Evolutionary conservation across 176 grass and related monocot species (phyloP).

Genomic region (Oryza officinalis): DNA sequence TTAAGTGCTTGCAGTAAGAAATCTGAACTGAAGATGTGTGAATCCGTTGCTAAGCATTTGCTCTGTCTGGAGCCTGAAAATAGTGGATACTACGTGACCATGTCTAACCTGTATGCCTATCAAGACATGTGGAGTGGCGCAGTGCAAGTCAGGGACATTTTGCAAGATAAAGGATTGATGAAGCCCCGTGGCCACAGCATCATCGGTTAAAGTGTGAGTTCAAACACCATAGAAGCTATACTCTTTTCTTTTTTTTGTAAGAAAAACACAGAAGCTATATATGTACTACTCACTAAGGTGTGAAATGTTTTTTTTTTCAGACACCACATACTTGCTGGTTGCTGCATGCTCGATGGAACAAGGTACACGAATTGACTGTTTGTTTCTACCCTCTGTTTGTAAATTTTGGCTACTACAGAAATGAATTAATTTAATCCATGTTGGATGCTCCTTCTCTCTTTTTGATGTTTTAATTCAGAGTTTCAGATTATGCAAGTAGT

Average conservation of each 20-base stretch:
- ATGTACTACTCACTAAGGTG: neutral
- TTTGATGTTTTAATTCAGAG: neutral
- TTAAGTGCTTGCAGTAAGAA: slow-evolving; percentile 61
- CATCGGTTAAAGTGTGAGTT: slow-evolving; percentile 25
- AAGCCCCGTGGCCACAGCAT: slow-evolving; percentile 60
- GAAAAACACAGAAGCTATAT: neutral
- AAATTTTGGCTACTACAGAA: neutral
- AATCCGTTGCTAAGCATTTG: slow-evolving; percentile 60
- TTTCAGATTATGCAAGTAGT: neutral
- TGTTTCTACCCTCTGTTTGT: neutral
- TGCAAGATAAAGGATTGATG: slow-evolving; percentile 59
- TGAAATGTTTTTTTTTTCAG: neutral
- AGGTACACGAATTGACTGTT: neutral
- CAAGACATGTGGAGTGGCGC: slow-evolving; percentile 61
- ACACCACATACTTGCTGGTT: neutral
- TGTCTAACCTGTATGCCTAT: slow-evolving; percentile 75
- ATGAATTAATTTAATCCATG: neutral
- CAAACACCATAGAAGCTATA: neutral
- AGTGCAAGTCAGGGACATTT: slow-evolving; percentile 50
- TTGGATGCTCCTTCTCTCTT: neutral
- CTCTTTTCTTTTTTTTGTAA: too few relatives aligned
- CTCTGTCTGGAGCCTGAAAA: slow-evolving; percentile 67
- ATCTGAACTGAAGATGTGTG: slow-evolving; percentile 50
- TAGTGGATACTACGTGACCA: slow-evolving; percentile 78
- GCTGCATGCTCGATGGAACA: neutral